Evolutionary conservation across 345 rosid genomes (phyloP).

Genomic region (Eucalyptus tenuipes): DNA sequence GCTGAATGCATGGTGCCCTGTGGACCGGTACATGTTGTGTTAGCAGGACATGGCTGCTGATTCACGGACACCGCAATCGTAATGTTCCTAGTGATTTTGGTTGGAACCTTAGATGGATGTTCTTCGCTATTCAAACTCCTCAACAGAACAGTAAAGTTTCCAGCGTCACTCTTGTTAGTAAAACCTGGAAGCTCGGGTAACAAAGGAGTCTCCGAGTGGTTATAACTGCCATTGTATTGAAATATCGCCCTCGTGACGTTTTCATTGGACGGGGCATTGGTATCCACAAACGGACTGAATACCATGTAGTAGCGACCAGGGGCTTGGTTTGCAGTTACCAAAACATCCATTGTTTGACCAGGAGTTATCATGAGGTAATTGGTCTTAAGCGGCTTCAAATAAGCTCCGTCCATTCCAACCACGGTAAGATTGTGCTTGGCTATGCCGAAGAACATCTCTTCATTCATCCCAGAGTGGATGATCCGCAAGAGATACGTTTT

Average conservation of each 20-base stretch:
- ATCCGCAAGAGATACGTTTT: neutral
- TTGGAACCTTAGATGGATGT: neutral
- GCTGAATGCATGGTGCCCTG: rapidly evolving
- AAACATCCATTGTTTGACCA: neutral
- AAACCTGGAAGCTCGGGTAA: neutral
- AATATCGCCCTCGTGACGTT: neutral
- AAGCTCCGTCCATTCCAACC: neutral
- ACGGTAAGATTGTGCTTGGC: neutral
- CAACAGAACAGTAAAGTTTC: neutral
- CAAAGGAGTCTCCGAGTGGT: neutral
- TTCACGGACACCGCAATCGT: neutral
- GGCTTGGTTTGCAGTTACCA: neutral
- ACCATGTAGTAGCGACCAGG: neutral
- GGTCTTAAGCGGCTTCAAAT: neutral
- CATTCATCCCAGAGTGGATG: neutral
- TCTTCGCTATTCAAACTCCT: neutral
- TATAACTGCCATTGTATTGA: neutral
- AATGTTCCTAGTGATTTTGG: neutral
- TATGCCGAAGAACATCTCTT: neutral
- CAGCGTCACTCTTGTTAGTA: neutral
- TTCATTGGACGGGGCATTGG: rapidly evolving
- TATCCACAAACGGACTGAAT: neutral
- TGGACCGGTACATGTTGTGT: neutral
- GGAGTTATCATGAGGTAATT: neutral
- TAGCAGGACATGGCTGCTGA: neutral